Evolutionary conservation across 768 basidiomycete genomes (phyloP), one percentile per base, ranked within the genome.

Genomic region (Harrya chromipes): DNA sequence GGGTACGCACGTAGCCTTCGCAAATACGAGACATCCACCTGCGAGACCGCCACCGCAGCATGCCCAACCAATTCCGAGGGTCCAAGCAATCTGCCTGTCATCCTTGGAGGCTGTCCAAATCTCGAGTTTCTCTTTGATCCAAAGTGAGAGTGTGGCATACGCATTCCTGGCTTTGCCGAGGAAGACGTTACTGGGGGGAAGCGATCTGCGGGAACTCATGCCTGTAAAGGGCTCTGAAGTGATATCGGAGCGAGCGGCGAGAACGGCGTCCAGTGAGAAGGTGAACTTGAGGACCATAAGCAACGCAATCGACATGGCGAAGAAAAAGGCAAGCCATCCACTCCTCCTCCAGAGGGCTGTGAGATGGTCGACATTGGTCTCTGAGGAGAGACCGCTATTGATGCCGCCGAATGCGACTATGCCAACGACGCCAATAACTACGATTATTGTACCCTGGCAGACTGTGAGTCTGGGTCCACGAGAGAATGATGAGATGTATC

Each of bases 241-340:
- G 33, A 91, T 72, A 44, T 94, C 91, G 14, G 78, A 71, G 36
- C 94, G 81, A 2, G 86, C 75, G 14, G 74, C 67, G 34, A 93
- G 81, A 26, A 95, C 77, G 20, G 78, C 79, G 44, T 93, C 87
- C 34, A 97, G 84, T 34, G 85, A 78, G 9, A 74, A 75, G 1
- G 84, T 83, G 60, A 85, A 84, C 40, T 86, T 73, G 68, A 85
- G 80, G 42, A 90, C 74, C 24, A 80, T 37, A 29, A 82, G 64
- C 37, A 94, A 82, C 12, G 85, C 78, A 43, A 83, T 64, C 5
- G 85, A 63, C 82, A 97, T 88, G 70, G 80, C 65, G 64, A 90
- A 80, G 74, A 97, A 94, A 73, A 83, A 98, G 23, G 76, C 77
- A n/a, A 97, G 82, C 94, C 95, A 98, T 58, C 87, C 86, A 13